A percentile compares a stretch with the other conserved stretches of the same genome.
Conservation (phyloP, 345 rosid genomes). For the Syzygium oleosum region DNA sequence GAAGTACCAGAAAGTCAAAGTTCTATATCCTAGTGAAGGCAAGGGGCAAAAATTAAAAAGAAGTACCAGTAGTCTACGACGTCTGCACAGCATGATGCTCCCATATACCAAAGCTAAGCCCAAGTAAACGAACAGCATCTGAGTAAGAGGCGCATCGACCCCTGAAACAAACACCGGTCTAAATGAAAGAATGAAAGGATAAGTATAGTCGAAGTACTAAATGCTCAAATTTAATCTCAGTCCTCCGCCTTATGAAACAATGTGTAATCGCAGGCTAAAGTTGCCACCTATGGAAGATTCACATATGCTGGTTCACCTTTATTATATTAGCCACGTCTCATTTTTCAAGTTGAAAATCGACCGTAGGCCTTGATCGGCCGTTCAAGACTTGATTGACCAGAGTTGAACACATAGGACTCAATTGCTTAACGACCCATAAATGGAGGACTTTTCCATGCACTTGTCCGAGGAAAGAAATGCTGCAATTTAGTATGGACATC, state of each 20-base stretch:
- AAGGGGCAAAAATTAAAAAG: neutral
- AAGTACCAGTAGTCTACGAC: constrained; percentile 27
- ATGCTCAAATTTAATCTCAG: neutral
- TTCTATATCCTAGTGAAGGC: neutral
- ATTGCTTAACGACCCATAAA: neutral
- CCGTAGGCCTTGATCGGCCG: neutral
- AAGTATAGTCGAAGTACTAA: neutral
- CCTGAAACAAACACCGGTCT: constrained; percentile 13
- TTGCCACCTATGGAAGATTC: neutral
- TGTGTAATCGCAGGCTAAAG: neutral
- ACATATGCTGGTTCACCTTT: neutral
- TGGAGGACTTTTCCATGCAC: neutral
- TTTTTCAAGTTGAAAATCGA: neutral
- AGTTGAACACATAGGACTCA: neutral
- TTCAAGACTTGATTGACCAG: neutral
- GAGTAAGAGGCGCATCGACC: constrained; percentile 52
- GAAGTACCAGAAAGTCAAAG: neutral
- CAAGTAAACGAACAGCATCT: constrained; percentile 28
- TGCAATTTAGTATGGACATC: neutral
- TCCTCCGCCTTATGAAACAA: neutral
- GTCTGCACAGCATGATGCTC: constrained; percentile 25
- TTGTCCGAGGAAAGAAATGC: neutral
- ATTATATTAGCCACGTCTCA: neutral
- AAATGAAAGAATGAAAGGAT: neutral
- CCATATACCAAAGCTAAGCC: constrained; percentile 44